Conservation (phyloP, 441 rosid genomes). For the Cnidoscolus chayamansa region DNA sequence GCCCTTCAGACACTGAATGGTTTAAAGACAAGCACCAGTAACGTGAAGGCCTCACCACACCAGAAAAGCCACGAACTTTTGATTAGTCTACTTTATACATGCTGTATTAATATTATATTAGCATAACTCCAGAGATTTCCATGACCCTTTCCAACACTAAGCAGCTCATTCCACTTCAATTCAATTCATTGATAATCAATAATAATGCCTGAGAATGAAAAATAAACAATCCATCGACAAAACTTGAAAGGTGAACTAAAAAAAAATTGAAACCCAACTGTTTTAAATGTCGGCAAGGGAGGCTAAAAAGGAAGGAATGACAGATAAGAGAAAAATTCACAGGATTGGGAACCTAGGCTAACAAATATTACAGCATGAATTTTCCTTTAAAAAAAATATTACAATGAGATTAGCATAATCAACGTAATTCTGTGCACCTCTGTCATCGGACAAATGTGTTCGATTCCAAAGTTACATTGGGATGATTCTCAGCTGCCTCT, state of each 20-base stretch:
- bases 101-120: neutral
- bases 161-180: conserved; percentile 1
- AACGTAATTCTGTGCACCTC: conserved; percentile 37
- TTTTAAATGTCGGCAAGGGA: conserved; percentile 14
- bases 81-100: too few species aligned
- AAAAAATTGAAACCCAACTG: neutral
- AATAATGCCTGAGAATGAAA: neutral
- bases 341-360: conserved; percentile 27
- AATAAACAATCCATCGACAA: conserved; percentile 3
- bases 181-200: neutral
- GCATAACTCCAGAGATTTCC: neutral
- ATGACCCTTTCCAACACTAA: neutral
- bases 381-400: conserved; percentile 31
- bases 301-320: conserved; percentile 5
- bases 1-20: too few species aligned
- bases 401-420: conserved; percentile 40
- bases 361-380: conserved; percentile 32
- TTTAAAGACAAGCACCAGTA: too few species aligned
- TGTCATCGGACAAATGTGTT: conserved; percentile 27
- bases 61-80: too few species aligned
- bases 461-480: conserved; percentile 25
- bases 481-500: conserved; percentile 34
- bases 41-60: too few species aligned
- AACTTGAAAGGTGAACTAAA: conserved; percentile 7
- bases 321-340: conserved; percentile 21